Conservation (phyloP, 345 rosid genomes). For the Boechera stricta region DNA sequence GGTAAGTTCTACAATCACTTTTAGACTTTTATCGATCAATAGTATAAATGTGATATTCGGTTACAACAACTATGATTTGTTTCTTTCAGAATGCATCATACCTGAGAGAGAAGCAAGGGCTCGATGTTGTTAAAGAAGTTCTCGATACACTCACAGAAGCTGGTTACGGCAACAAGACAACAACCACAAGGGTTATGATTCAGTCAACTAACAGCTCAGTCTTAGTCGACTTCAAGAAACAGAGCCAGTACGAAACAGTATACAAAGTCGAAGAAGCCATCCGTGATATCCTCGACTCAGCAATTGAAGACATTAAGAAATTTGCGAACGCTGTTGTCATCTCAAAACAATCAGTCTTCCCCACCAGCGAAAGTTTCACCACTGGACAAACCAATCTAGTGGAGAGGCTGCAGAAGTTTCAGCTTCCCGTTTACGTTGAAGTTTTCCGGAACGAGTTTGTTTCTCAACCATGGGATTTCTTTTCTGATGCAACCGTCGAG, state of each 20-base stretch:
- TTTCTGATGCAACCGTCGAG: slow-evolving; percentile 80
- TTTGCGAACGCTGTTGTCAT: slow-evolving; percentile 80
- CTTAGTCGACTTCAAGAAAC: slow-evolving; percentile 63
- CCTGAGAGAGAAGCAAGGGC: slow-evolving; percentile 62
- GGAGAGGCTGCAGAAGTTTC: slow-evolving; percentile 50
- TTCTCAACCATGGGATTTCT: slow-evolving; percentile 95
- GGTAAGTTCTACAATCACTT: slow-evolving; percentile 49
- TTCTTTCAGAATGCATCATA: slow-evolving; percentile 72
- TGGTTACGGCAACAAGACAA: slow-evolving; percentile 59
- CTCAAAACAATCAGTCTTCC: slow-evolving; percentile 61
- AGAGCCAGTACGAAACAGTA: slow-evolving; percentile 59
- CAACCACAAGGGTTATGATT: slow-evolving; percentile 67
- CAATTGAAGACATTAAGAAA: slow-evolving; percentile 64
- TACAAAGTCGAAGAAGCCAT: slow-evolving; percentile 69
- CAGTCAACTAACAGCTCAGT: slow-evolving; percentile 84
- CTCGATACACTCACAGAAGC: slow-evolving; percentile 59
- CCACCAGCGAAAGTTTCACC: slow-evolving; percentile 44
- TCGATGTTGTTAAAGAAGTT: slow-evolving; percentile 58
- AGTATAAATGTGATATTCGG: background rate
- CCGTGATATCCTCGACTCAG: slow-evolving; percentile 52
- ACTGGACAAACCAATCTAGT: slow-evolving; percentile 56
- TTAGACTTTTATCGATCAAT: background rate
- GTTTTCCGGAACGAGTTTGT: slow-evolving; percentile 78
- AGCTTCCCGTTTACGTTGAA: slow-evolving; percentile 70
- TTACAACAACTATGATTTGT: slow-evolving; percentile 24